Base-by-base conservation (phyloP, 192 early-diverging fungal species). In the Backusella luteola region DNA sequence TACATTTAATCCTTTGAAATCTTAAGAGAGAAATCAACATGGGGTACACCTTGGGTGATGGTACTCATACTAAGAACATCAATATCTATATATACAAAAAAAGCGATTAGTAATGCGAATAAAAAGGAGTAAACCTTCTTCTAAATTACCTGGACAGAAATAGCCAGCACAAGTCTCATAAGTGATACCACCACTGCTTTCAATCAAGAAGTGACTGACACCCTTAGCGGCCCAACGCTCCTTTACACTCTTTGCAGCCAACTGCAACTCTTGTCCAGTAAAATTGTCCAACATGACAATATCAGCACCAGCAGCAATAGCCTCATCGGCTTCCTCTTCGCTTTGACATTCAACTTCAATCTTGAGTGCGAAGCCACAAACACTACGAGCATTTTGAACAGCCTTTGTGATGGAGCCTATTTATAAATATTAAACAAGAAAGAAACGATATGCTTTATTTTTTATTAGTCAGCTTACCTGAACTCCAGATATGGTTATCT, bases 221-320 rank as follows among this genome's bases (percentile, higher is more conserved):
- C 91, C 91, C 38, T 84, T 84, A 6, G 71, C 81, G 23, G 84
- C 81, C 87, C 93, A 96, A 59, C 89, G 81, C 52, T 93, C 78
- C 79, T 97, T 97, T 77, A 99, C 84, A 42, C 83, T 92, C 69
- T 81, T 82, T 1, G 94, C 94, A 34, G 91, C 89, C 0, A 75
- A 34, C 75, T 88, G 86, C 73, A 99, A 85, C 0, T 80, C 87
- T 3, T 89, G 88, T 1, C 93, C 92, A 34, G 91, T 84, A 79
- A 96, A 96, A 82, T 99, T 99, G 78, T 99, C 98, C 36, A 99
- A 83, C 98, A 99, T 99, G 77, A 99, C 89, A 80, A 99, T 93
- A 78, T 99, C 96, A 6, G 98, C 98, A 17, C 98, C 98, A 17
- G 96, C 96, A 46, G 84, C 90, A 79, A 99, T 96, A 19, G 98